Percentiles rank a stretch among this genome's conserved stretches.
Conservation (phyloP, 2,329 filamentous ascomycete species). For the Colletotrichum agaves region DNA sequence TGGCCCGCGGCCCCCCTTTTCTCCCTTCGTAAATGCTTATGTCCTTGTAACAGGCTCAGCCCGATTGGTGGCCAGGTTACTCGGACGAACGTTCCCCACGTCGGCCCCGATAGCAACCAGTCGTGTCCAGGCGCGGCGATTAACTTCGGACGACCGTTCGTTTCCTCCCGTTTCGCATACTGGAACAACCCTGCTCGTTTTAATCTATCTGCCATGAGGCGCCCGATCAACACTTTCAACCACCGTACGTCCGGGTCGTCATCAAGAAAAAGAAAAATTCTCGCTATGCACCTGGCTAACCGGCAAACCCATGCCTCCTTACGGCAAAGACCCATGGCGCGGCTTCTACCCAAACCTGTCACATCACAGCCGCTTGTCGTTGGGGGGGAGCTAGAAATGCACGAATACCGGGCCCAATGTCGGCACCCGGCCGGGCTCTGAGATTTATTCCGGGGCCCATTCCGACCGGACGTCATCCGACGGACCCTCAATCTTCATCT, state of each 20-base stretch:
- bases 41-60: slow-evolving; percentile 24
- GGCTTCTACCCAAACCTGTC: neutral
- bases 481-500: neutral
- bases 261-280: slow-evolving; percentile 1
- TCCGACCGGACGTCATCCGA: slow-evolving; percentile 28
- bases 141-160: slow-evolving; percentile 36
- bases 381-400: neutral
- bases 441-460: neutral
- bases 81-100: slow-evolving; percentile 7
- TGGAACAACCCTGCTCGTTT: slow-evolving; percentile 1
- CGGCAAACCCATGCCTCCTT: slow-evolving; percentile 3
- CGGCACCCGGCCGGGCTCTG: slow-evolving; percentile 10
- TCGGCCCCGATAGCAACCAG: slow-evolving; percentile 20
- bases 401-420: neutral
- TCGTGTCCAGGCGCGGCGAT: neutral
- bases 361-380: neutral
- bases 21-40: neutral
- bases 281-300: neutral
- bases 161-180: slow-evolving; percentile 27
- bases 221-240: neutral
- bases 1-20: neutral
- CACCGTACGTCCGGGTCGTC: neutral
- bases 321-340: neutral
- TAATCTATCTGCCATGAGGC: slow-evolving; percentile 21
- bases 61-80: slow-evolving; percentile 8